Percentiles rank a stretch among this genome's conserved stretches.
These are phyloP conservation scores for Euphorbia celastroides DNA, from an alignment of 441 rosid species.

Conservation along the genomic window DNA sequence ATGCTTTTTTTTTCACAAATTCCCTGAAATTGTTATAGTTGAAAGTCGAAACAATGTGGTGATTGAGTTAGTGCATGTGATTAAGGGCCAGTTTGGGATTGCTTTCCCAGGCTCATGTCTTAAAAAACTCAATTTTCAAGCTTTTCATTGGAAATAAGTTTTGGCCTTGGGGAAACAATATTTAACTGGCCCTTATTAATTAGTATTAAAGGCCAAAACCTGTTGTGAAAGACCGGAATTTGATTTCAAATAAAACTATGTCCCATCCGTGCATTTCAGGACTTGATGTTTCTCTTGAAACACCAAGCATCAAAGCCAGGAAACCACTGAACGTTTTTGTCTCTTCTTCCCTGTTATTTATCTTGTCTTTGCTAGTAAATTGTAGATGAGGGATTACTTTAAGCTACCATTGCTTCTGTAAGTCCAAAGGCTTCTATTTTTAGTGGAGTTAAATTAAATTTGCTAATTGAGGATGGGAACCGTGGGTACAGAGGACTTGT, in stretches of 20 bases:
- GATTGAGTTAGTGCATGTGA: no score
- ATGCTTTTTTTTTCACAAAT: neutral
- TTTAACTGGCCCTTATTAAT: no score
- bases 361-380: neutral
- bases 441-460: neutral
- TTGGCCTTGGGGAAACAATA: no score
- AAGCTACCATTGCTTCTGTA: neutral
- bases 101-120: no score
- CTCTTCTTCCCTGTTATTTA: neutral
- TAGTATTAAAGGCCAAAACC: no score
- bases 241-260: no score
- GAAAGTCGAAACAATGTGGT: no score
- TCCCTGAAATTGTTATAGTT: neutral
- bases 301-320: constrained; percentile 7
- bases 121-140: no score
- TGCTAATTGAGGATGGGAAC: neutral
- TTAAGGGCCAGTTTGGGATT: no score
- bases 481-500: neutral
- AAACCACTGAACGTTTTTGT: constrained; percentile 12
- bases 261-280: constrained; percentile 4
- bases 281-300: neutral
- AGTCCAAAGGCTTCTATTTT: neutral
- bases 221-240: no score
- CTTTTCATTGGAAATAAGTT: no score
- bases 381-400: neutral